Conservation (phyloP, 2,329 filamentous ascomycete species). For the Dendryphion nanum region DNA sequence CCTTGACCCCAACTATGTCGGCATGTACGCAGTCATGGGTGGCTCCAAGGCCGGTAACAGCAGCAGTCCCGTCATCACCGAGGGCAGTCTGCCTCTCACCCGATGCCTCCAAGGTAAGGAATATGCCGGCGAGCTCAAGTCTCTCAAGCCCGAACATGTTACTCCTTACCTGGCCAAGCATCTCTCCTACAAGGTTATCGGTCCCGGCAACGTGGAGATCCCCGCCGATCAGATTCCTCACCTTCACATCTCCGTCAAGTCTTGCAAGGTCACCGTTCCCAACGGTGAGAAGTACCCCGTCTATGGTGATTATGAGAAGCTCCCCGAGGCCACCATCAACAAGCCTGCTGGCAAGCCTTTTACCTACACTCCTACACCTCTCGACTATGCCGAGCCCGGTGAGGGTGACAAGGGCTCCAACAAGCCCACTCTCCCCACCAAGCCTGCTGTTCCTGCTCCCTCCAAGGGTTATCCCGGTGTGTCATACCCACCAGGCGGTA, state of each 20-base stretch:
- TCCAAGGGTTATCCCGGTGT: not conserved
- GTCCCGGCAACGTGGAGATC: slow-evolving; percentile 27
- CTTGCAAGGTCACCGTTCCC: slow-evolving; percentile 23
- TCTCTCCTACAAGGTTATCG: slow-evolving; percentile 36
- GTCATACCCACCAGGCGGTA: slow-evolving; percentile 10
- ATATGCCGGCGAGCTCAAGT: slow-evolving; percentile 27
- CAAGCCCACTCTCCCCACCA: slow-evolving; percentile 1
- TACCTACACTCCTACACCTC: slow-evolving; percentile 20
- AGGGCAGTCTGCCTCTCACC: slow-evolving; percentile 34
- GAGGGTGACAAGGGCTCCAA: slow-evolving; percentile 3
- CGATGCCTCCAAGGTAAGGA: slow-evolving; percentile 34
- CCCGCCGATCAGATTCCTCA: slow-evolving; percentile 26
- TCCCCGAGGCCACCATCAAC: slow-evolving; percentile 25
- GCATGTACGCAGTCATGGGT: slow-evolving; percentile 33
- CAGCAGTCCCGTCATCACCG: slow-evolving; percentile 27
- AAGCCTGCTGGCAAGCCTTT: slow-evolving; percentile 31
- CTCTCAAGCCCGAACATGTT: slow-evolving; percentile 30
- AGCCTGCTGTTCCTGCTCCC: not conserved
- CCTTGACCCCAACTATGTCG: slow-evolving; percentile 31
- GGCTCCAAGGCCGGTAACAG: slow-evolving; percentile 23
- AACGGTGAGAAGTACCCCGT: slow-evolving; percentile 26
- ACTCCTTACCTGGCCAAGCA: slow-evolving; percentile 34
- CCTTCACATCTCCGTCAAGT: slow-evolving; percentile 34
- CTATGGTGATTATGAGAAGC: slow-evolving; percentile 23
- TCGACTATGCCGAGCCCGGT: slow-evolving; percentile 13